Evolutionary conservation across 345 rosid genomes (phyloP).

Genomic region (Salix brachista): DNA sequence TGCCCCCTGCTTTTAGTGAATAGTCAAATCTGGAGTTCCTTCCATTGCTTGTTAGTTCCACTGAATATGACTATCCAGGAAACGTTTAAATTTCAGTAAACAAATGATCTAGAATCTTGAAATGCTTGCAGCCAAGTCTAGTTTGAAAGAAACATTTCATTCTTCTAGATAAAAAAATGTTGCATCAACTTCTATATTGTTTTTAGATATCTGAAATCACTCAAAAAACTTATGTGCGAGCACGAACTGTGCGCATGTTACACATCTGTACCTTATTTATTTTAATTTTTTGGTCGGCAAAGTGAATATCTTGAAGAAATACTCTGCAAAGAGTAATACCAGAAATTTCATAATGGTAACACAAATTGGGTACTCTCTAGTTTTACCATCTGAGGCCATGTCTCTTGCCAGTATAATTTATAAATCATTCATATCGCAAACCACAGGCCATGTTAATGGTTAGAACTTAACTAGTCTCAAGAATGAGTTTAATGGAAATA

Average conservation of each 20-base stretch:
- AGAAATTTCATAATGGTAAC: no score
- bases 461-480: neutral
- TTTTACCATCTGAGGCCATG: neutral
- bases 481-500: neutral
- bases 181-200: neutral
- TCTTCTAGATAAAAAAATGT: neutral
- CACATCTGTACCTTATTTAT: neutral
- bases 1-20: slow-evolving; percentile 3
- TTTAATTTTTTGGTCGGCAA: neutral
- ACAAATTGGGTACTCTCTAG: neutral
- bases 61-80: neutral
- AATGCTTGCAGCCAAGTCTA: neutral
- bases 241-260: neutral
- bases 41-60: neutral
- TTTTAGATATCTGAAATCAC: neutral
- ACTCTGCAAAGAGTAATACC: neutral
- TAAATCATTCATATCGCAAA: neutral
- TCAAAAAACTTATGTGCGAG: neutral
- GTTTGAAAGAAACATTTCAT: neutral
- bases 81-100: neutral
- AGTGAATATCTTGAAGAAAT: neutral
- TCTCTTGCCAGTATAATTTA: neutral
- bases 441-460: neutral
- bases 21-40: neutral
- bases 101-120: neutral